Evolutionary conservation across 2,329 filamentous ascomycete genomes (phyloP).

Genomic region (Cytospora mali): DNA sequence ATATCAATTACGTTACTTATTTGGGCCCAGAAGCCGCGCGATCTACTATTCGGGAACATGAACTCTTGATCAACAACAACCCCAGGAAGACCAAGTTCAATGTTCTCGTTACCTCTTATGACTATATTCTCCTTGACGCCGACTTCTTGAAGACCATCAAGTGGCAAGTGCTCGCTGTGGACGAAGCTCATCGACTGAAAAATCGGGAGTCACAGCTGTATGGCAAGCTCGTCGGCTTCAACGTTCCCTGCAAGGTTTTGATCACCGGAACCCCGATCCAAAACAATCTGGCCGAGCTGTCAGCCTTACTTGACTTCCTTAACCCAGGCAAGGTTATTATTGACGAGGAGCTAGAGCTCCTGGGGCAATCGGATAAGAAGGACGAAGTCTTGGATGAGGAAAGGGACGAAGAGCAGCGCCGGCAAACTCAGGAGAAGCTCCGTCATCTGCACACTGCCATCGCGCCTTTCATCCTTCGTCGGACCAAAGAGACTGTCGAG

Average conservation of each 20-base stretch:
- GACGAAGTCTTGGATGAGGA: slow-evolving; percentile 36
- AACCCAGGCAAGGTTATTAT: slow-evolving; percentile 94
- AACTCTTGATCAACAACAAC: slow-evolving; percentile 84
- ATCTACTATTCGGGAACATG: slow-evolving; percentile 84
- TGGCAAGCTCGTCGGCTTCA: slow-evolving; percentile 80
- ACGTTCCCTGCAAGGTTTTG: slow-evolving; percentile 82
- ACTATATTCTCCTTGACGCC: slow-evolving; percentile 88
- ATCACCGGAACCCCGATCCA: slow-evolving; percentile 98
- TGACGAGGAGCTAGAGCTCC: slow-evolving; percentile 83
- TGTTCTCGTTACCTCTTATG: slow-evolving; percentile 95
- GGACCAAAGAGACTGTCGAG: slow-evolving; percentile 96
- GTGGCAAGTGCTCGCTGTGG: slow-evolving; percentile 96
- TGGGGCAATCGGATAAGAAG: slow-evolving; percentile 53
- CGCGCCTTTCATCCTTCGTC: slow-evolving; percentile 89
- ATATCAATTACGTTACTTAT: slow-evolving; percentile 96
- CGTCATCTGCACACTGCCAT: slow-evolving; percentile 83
- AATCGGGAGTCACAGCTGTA: slow-evolving; percentile 96
- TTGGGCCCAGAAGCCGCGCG: slow-evolving; percentile 87
- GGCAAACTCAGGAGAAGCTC: slow-evolving; percentile 84
- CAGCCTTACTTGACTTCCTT: slow-evolving; percentile 91
- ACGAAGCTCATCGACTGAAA: slow-evolving; percentile 95
- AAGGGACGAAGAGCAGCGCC: slow-evolving; percentile 51
- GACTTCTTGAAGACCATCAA: slow-evolving; percentile 86
- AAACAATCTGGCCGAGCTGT: slow-evolving; percentile 91
- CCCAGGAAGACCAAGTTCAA: slow-evolving; percentile 92